Percentiles rank a stretch among this genome's conserved stretches.
Evolutionary conservation across 75 land plant species (phyloP).

Genomic region (Cupressus sempervirens): DNA sequence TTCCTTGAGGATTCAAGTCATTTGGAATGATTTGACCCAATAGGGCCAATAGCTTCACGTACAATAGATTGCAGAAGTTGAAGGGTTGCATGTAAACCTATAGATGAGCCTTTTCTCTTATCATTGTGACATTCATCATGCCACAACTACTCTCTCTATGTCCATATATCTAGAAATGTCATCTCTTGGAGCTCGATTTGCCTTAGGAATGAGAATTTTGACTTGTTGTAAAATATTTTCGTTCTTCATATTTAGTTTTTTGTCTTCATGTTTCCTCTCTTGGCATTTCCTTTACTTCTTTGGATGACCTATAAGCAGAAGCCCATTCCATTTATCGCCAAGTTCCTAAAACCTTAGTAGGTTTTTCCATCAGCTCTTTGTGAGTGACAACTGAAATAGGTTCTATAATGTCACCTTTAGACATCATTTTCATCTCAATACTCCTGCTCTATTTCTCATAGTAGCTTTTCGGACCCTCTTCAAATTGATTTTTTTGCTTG

Average conservation of each 20-base stretch:
- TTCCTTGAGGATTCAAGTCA: conserved; percentile 40
- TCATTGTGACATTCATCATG: conserved; percentile 15
- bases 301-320: conserved; percentile 9
- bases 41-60: conserved; percentile 79
- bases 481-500: background rate
- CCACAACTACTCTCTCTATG: conserved; percentile 46
- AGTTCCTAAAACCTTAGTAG: conserved; percentile 14
- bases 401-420: conserved; percentile 7
- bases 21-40: conserved; percentile 23
- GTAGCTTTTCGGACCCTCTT: conserved; percentile 10
- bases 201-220: conserved; percentile 7
- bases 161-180: conserved; percentile 30
- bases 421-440: conserved; percentile 21
- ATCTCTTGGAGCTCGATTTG: conserved; percentile 16
- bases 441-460: background rate
- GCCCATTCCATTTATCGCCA: conserved; percentile 45
- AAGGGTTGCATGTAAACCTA: conserved; percentile 51
- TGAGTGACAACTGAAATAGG: conserved; percentile 2
- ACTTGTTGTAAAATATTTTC: conserved; percentile 5
- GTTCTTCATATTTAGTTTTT: conserved; percentile 16
- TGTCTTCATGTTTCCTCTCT: conserved; percentile 21
- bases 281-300: conserved; percentile 25
- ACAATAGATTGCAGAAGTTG: conserved; percentile 93
- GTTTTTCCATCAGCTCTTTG: conserved; percentile 20
- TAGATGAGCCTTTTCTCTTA: conserved; percentile 34